Evolutionary conservation across 2,329 filamentous ascomycete species (phyloP).

Genomic region (Pyrenochaeta sp.): DNA sequence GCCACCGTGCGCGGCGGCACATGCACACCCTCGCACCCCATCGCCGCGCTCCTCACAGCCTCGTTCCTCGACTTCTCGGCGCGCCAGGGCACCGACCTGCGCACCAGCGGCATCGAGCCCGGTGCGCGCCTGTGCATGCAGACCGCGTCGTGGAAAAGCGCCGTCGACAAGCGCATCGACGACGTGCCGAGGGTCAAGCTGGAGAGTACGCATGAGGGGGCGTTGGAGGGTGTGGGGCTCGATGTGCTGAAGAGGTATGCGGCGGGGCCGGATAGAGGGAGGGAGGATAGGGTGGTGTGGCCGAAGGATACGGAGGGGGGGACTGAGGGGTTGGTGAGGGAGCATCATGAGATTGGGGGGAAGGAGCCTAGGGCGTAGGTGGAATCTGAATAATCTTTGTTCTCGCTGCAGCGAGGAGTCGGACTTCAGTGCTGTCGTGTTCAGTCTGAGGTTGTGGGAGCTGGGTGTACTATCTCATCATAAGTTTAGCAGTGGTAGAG

Average conservation of each 20-base stretch:
- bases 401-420: too few relatives aligned
- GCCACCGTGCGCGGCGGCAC: constrained; percentile 21
- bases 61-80: constrained; percentile 67
- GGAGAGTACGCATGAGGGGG: constrained; percentile 60
- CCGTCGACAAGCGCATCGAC: constrained; percentile 20
- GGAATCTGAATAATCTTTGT: too few relatives aligned
- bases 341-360: constrained; percentile 33
- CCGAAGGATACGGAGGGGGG: constrained; percentile 15
- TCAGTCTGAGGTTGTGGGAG: too few relatives aligned
- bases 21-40: constrained; percentile 38
- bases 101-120: constrained; percentile 59
- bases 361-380: constrained; percentile 32
- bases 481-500: too few relatives aligned
- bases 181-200: constrained; percentile 55
- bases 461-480: too few relatives aligned
- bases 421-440: too few relatives aligned
- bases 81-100: constrained; percentile 64
- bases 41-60: constrained; percentile 64
- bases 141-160: constrained; percentile 62
- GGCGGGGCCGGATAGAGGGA: constrained; percentile 42
- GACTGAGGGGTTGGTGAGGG: constrained; percentile 16
- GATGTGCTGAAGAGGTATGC: constrained; percentile 58
- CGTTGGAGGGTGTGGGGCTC: constrained; percentile 55
- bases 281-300: constrained; percentile 13
- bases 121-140: constrained; percentile 69